These are phyloP conservation scores for Wickerhamomyces strasburgensis DNA, from an alignment of 805 yeast genomes.

Conservation along the genomic window DNA sequence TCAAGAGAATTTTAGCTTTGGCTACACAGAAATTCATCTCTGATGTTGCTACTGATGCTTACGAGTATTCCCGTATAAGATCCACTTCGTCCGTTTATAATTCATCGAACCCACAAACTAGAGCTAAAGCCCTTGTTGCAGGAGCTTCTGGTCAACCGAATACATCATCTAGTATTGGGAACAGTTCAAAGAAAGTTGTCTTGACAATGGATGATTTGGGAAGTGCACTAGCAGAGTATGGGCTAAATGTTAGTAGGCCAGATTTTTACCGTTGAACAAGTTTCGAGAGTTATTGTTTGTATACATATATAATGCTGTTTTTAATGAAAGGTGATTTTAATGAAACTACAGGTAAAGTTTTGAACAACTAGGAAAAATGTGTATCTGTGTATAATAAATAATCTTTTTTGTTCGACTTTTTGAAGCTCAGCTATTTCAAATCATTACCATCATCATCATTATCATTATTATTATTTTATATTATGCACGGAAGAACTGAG, in stretches of 20 bases:
- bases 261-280: conserved; percentile 74
- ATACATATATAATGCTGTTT: background rate
- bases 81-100: conserved; percentile 84
- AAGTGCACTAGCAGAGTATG: conserved; percentile 89
- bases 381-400: background rate
- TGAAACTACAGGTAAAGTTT: too few relatives aligned
- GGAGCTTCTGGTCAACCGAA: conserved; percentile 46
- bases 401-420: too few relatives aligned
- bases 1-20: conserved; percentile 71
- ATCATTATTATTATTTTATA: background rate
- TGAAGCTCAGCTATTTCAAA: too few relatives aligned
- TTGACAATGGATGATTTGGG: conserved; percentile 91
- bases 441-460: too few relatives aligned
- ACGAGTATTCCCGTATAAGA: conserved; percentile 89
- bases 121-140: conserved; percentile 73
- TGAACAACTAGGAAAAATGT: background rate
- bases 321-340: background rate
- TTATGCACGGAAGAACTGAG: conserved; percentile 55
- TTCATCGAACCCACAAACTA: conserved; percentile 77
- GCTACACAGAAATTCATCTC: conserved; percentile 95
- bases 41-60: conserved; percentile 95
- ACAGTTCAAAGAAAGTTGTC: conserved; percentile 70
- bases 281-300: background rate
- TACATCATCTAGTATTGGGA: conserved; percentile 27
- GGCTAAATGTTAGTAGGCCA: conserved; percentile 83